phyloP scores from a whole-genome alignment of 1,284 basidiomycete species.

The Crucibulum cyathiforme region DNA sequence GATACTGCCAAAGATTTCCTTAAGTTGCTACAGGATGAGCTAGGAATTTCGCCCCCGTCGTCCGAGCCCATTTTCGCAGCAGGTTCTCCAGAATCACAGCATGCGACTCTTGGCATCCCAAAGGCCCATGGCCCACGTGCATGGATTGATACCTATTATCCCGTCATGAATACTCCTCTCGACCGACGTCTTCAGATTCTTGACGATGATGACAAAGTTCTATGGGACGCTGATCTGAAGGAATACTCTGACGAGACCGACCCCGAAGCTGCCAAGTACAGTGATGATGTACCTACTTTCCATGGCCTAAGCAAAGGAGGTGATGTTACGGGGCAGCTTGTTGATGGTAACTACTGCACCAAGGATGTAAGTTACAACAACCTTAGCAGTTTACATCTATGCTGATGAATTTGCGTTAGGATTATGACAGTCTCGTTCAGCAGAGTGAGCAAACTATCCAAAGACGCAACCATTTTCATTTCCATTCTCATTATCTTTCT shows the following conservation, averaged over 20 bases:
- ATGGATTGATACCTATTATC: conserved; percentile 86
- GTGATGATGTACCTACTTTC: conserved; percentile 65
- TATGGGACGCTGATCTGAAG: conserved; percentile 71
- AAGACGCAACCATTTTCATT: conserved; percentile 38
- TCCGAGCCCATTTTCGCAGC: conserved; percentile 64
- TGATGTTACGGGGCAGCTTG: conserved; percentile 68
- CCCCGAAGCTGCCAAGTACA: conserved; percentile 64
- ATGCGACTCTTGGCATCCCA: conserved; percentile 62
- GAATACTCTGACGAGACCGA: conserved; percentile 69
- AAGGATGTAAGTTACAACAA: conserved; percentile 52
- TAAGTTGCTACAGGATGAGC: conserved; percentile 61
- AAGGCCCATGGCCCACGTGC: conserved; percentile 55
- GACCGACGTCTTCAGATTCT: conserved; percentile 67
- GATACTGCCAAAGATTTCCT: conserved; percentile 67
- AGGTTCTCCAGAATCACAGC: conserved; percentile 65
- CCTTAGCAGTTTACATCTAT: neutral
- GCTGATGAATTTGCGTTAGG: conserved; percentile 11
- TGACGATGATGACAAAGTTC: conserved; percentile 52
- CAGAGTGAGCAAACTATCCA: conserved; percentile 8
- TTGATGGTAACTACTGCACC: conserved; percentile 84
- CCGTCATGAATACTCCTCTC: conserved; percentile 78
- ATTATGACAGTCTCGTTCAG: conserved; percentile 23
- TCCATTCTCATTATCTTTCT: conserved; percentile 50
- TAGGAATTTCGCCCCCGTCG: conserved; percentile 52
- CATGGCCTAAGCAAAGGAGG: conserved; percentile 74